Evolutionary conservation across 257 asterid species (phyloP), one percentile per base, ranked within the genome.

Genomic region (Solanum piurae): DNA sequence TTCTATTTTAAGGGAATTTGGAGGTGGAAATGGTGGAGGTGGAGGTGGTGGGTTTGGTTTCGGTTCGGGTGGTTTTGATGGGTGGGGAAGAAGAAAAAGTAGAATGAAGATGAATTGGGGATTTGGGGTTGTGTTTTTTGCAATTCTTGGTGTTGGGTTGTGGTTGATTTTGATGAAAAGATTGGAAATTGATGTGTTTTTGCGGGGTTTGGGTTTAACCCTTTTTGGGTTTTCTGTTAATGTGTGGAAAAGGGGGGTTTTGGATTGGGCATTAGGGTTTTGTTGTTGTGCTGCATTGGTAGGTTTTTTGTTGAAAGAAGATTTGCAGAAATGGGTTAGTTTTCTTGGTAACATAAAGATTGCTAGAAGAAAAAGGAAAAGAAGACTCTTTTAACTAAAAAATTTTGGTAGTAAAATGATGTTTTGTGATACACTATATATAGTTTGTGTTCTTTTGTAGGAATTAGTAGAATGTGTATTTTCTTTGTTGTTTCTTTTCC

Each of bases 261-360:
- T 77, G 12, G 96, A 96, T 87, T 95, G 98, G 96, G 86, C 91
- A 72, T 76, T 93, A 14, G 98, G 98, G 84, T 94, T 96, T 52
- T 96, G 93, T 83, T 94, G 94, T 88, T 93, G 98, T 92, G 95
- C 94, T 46, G 86, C 93, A 87, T 55, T 94, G 89, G 87, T 91
- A 44, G 93, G 93, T 3, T 86, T 92, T 84, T 84, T 87, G 83
- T 93, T 88, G 92, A 93, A 89, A 89, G 92, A 88, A 3, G 91
- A 93, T 75, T 89, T 93, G 31, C 89, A 58, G 88, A 69, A 62
- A 29, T 83, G 79, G 91, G 76, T 84, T 82, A 84, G 85, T 84
- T 72, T 18, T 86, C 76, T 91, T 52, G 89, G 88, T 89, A 85
- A 42, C 36, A 12, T 86, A 73, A 90, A 83, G 90, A 62, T 62